Base-by-base conservation (phyloP, 371 early-diverging fungal genomes). In the Apophysomyces ossiformis region DNA sequence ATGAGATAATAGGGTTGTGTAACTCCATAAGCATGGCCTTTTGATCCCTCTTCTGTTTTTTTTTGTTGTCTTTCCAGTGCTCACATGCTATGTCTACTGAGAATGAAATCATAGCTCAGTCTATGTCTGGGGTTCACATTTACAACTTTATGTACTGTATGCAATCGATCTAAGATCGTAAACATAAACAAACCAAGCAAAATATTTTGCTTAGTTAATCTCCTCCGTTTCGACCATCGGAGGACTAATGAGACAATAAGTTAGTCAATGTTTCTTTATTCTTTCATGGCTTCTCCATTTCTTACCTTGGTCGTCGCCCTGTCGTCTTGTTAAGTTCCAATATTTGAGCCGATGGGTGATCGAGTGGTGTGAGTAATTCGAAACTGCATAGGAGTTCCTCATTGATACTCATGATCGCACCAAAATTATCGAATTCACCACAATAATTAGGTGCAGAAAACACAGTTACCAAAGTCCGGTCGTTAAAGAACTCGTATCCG, bases 371-470 rank as follows among this genome's bases (percentile, higher is more conserved):
- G 13, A 82, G 64, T 36, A 82, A 60, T 57, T 94, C 91, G 82
- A 96, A 95, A 35, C 92, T 92, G 78, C 99, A 99, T 64, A 96
- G 81, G 43, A 98, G 80, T 41, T 96, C 93, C 70, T 96, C 93
- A 72, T 93, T 95, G 47, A 99, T 95, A 50, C 92, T 89, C 99
- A 99, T 97, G 71, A 98, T 95, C 0, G 96, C 99, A 8, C 96
- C 97, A 73, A 88, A 91, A 61, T 99, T 99, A 74, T 97, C 97
- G 84, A 98, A 99, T 76, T 99, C 99, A 44, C 99, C 99, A 74
- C 99, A 99, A 76, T 99, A 99, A 81, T 99, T 99, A 45, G 99
- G 99, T 5, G 99, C 99, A 16, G 94, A 93, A 73, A 98, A 99
- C n/a, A 99, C 87, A 9, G 99, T 99, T 4, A 99, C 99, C 18